Evolutionary conservation across 805 yeast species (phyloP).

Genomic region (Spathaspora sp.): DNA sequence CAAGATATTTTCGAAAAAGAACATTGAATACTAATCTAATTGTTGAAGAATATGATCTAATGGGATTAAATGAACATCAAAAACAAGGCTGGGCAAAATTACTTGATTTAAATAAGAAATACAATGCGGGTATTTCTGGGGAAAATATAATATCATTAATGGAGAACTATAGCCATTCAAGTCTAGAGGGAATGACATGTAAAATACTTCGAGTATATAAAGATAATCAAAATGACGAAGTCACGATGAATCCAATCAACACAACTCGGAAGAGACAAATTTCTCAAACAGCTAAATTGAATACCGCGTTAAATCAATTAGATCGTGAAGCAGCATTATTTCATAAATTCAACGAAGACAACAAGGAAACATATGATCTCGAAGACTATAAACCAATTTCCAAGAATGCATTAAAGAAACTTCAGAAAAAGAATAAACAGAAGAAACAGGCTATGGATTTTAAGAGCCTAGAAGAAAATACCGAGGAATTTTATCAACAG

Average conservation of each 20-base stretch:
- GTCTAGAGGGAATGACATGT: slow-evolving; percentile 11
- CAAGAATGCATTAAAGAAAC: slow-evolving; percentile 15
- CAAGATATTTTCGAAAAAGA: slow-evolving; percentile 9
- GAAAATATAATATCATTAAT: slow-evolving; percentile 15
- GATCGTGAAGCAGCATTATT: slow-evolving; percentile 9
- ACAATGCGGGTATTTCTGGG: slow-evolving; percentile 16
- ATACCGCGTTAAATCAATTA: slow-evolving; percentile 9
- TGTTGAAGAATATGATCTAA: slow-evolving; percentile 14
- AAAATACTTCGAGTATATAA: slow-evolving; percentile 14
- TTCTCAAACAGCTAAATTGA: background rate
- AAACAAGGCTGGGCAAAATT: slow-evolving; percentile 16
- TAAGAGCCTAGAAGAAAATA: slow-evolving; percentile 7
- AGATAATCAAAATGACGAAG: background rate
- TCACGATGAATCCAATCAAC: background rate
- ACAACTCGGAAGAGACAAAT: background rate
- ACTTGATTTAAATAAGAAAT: slow-evolving; percentile 13
- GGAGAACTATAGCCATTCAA: slow-evolving; percentile 12
- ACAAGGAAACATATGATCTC: background rate
- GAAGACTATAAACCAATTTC: slow-evolving; percentile 14
- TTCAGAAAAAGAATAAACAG: slow-evolving; percentile 12
- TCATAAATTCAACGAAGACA: background rate
- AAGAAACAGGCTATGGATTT: slow-evolving; percentile 7
- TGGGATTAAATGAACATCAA: slow-evolving; percentile 10
- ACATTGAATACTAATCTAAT: slow-evolving; percentile 6
- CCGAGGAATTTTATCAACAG: slow-evolving; percentile 26